A percentile compares a stretch with the other conserved stretches of the same genome.
Evolutionary conservation across 2,329 filamentous ascomycete species (phyloP).

Genomic region (Phaeophleospora eucalypticola): DNA sequence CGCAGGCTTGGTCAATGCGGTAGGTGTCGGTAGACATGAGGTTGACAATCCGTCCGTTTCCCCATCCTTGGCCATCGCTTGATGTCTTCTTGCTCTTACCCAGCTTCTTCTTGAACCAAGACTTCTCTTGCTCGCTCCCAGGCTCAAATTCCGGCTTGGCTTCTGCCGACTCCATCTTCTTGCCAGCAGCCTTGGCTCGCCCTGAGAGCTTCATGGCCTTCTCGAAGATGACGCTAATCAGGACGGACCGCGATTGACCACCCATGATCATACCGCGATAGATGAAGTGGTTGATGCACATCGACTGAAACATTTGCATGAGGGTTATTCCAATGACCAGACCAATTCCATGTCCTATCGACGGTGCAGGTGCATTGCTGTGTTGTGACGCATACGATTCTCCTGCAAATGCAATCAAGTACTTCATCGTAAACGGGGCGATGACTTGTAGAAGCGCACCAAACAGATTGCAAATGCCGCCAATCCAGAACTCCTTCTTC

Average conservation of each 20-base stretch:
- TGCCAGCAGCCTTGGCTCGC: slow-evolving; percentile 78
- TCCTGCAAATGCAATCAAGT: slow-evolving; percentile 78
- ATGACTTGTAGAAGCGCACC: slow-evolving; percentile 72
- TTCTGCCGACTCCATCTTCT: slow-evolving; percentile 34
- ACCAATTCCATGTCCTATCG: slow-evolving; percentile 72
- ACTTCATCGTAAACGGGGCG: slow-evolving; percentile 79
- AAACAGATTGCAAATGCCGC: slow-evolving; percentile 70
- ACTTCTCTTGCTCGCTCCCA: slow-evolving; percentile 49
- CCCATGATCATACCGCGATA: slow-evolving; percentile 90
- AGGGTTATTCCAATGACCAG: slow-evolving; percentile 76
- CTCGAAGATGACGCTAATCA: slow-evolving; percentile 85
- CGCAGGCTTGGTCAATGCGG: slow-evolving; percentile 81
- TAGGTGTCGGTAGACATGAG: slow-evolving; percentile 95
- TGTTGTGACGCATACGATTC: slow-evolving; percentile 66
- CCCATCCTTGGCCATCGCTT: slow-evolving; percentile 78
- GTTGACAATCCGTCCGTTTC: slow-evolving; percentile 86
- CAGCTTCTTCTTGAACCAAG: slow-evolving; percentile 47
- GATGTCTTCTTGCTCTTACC: slow-evolving; percentile 43
- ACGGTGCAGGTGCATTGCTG: slow-evolving; percentile 53
- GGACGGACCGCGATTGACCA: slow-evolving; percentile 72
- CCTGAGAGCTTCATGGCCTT: slow-evolving; percentile 88
- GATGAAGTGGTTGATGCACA: slow-evolving; percentile 85
- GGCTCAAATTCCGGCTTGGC: slow-evolving; percentile 41
- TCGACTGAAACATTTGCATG: slow-evolving; percentile 80
- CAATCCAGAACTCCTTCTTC: slow-evolving; percentile 77